phyloP scores from a whole-genome alignment of 257 asterid species.

The Dorcoceras hygrometricum region DNA sequence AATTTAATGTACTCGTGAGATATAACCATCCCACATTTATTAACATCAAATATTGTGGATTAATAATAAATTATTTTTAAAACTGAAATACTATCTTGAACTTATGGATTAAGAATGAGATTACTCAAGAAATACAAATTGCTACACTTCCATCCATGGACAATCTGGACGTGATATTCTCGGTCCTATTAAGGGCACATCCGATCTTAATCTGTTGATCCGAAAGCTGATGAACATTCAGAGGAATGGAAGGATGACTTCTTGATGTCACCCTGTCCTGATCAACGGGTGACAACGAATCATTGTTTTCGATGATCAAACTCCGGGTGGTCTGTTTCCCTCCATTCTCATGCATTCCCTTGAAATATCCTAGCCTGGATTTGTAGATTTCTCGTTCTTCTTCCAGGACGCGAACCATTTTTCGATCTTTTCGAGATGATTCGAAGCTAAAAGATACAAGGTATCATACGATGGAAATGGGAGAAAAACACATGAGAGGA shows the following conservation, averaged over 20 bases:
- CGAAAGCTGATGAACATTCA: constrained; percentile 12
- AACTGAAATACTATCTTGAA: too few species aligned
- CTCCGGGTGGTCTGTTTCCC: constrained; percentile 32
- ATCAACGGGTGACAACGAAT: constrained; percentile 6
- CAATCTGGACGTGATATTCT: constrained; percentile 25
- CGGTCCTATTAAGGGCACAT: constrained; percentile 16
- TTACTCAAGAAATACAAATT: too few species aligned
- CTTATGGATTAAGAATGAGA: too few species aligned
- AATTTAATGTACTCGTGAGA: too few species aligned
- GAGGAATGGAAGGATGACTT: constrained; percentile 34
- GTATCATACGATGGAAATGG: constrained; percentile 14
- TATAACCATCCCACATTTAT: too few species aligned
- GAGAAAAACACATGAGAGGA: not conserved
- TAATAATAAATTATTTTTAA: too few species aligned
- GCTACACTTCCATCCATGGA: constrained; percentile 19
- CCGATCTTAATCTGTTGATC: constrained; percentile 12
- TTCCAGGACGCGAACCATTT: constrained; percentile 51
- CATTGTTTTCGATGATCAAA: constrained; percentile 25
- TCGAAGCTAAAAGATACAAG: not conserved
- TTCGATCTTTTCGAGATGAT: not conserved
- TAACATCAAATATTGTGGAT: too few species aligned
- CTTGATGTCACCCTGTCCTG: constrained; percentile 32
- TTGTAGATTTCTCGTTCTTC: constrained; percentile 50
- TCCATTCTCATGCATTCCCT: constrained; percentile 28
- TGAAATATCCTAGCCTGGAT: constrained; percentile 27